These are phyloP conservation scores for Inonotus obliquus DNA, from an alignment of 1,284 basidiomycete species.

Conservation along the genomic window DNA sequence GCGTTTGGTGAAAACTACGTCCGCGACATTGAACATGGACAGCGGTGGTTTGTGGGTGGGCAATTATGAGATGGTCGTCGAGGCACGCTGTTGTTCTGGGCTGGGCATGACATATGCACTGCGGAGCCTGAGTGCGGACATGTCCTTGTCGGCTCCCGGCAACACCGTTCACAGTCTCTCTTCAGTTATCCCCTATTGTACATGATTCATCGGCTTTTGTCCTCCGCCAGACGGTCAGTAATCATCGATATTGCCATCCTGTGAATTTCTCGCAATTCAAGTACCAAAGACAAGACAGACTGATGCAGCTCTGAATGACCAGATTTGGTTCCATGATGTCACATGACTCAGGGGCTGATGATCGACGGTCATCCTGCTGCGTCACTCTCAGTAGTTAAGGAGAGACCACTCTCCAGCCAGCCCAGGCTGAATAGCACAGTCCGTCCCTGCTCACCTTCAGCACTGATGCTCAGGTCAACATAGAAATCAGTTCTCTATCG, in stretches of 20 bases:
- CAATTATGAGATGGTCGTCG: too few relatives aligned
- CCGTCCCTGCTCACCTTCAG: background rate
- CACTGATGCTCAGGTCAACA: background rate
- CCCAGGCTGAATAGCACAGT: too few relatives aligned
- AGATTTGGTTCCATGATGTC: background rate
- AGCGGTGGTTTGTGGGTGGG: too few relatives aligned
- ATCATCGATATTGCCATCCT: background rate
- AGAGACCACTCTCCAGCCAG: too few relatives aligned
- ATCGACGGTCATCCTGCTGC: background rate
- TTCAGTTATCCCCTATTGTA: too few relatives aligned
- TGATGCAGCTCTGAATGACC: background rate
- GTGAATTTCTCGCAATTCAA: background rate
- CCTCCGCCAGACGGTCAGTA: background rate
- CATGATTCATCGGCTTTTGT: too few relatives aligned
- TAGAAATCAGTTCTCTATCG: background rate
- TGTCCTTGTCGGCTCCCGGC: too few relatives aligned
- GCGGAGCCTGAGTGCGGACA: too few relatives aligned
- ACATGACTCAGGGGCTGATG: background rate
- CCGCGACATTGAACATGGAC: too few relatives aligned
- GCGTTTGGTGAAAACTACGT: background rate
- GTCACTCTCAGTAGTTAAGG: background rate
- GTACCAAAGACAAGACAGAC: background rate
- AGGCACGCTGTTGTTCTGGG: too few relatives aligned
- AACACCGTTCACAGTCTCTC: too few relatives aligned
- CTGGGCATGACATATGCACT: background rate